These are phyloP conservation scores for Lentinula guzmanii DNA, from an alignment of 768 basidiomycete species.

Conservation along the genomic window DNA sequence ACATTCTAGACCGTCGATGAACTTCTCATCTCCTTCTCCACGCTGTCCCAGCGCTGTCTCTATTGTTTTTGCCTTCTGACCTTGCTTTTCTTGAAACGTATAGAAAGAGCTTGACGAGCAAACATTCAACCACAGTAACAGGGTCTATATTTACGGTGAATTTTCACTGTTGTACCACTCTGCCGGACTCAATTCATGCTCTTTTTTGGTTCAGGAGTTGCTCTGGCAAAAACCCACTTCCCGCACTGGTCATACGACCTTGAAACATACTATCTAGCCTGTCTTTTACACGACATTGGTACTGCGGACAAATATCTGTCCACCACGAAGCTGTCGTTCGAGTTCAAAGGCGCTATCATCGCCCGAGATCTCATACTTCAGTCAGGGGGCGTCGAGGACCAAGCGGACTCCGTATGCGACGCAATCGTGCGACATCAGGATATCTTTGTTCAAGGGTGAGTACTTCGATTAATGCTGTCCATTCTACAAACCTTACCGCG, in stretches of 20 bases:
- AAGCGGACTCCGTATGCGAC: conserved; percentile 48
- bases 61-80: background rate
- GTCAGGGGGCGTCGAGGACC: conserved; percentile 36
- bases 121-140: conserved; percentile 44
- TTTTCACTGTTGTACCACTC: background rate
- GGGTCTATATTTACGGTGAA: conserved; percentile 46
- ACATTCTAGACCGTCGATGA: background rate
- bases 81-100: background rate
- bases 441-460: conserved; percentile 39
- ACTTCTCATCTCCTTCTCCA: background rate
- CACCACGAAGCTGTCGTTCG: conserved; percentile 52
- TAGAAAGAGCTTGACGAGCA: conserved; percentile 37
- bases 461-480: background rate
- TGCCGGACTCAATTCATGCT: background rate
- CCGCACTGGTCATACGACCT: conserved; percentile 38
- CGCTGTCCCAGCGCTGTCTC: background rate
- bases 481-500: too few relatives aligned
- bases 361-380: conserved; percentile 42
- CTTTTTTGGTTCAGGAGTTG: conserved; percentile 28
- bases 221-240: conserved; percentile 40
- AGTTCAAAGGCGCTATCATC: conserved; percentile 49
- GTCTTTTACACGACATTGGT: conserved; percentile 49
- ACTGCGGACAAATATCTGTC: conserved; percentile 39
- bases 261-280: conserved; percentile 47
- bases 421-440: conserved; percentile 44